Percentiles rank a stretch among this genome's conserved stretches.
Evolutionary conservation across 2,329 filamentous ascomycete species (phyloP).

Genomic region (Botrytis squamosa): DNA sequence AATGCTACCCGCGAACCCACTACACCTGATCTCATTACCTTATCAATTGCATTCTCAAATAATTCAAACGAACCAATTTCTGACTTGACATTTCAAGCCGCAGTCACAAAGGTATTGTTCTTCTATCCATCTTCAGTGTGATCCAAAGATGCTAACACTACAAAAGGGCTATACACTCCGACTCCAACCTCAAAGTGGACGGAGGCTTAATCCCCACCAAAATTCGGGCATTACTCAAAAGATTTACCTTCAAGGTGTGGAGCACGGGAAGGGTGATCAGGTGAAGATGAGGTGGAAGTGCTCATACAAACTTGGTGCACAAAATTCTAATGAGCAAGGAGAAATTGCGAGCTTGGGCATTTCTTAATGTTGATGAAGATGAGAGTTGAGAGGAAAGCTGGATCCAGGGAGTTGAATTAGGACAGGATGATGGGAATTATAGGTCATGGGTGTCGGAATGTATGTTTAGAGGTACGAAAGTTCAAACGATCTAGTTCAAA

Average conservation of each 20-base stretch:
- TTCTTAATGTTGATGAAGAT: conserved; percentile 52
- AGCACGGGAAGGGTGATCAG: conserved; percentile 66
- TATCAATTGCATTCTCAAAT: conserved; percentile 83
- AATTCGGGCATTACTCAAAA: conserved; percentile 75
- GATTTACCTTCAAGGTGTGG: conserved; percentile 74
- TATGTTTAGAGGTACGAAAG: conserved; percentile 6
- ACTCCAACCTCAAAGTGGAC: conserved; percentile 81
- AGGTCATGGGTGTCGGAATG: background rate
- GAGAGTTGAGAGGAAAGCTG: background rate
- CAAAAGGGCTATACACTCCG: conserved; percentile 73
- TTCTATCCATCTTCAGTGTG: conserved; percentile 19
- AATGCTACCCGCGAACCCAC: conserved; percentile 58
- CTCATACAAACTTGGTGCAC: conserved; percentile 69
- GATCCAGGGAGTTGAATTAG: background rate
- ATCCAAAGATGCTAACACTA: conserved; percentile 25
- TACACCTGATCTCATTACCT: conserved; percentile 53
- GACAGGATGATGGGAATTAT: conserved; percentile 1
- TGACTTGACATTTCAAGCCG: conserved; percentile 86
- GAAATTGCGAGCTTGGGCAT: conserved; percentile 79
- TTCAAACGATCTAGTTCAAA: conserved; percentile 8
- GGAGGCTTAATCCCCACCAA: conserved; percentile 68
- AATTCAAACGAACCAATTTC: conserved; percentile 67
- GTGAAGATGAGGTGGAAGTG: conserved; percentile 90
- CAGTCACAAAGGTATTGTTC: conserved; percentile 78
- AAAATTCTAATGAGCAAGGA: conserved; percentile 74